Percentiles rank a stretch among this genome's conserved stretches.
phyloP scores from a whole-genome alignment of 2,329 filamentous ascomycete genomes.

The Xylariaceae sp. region DNA sequence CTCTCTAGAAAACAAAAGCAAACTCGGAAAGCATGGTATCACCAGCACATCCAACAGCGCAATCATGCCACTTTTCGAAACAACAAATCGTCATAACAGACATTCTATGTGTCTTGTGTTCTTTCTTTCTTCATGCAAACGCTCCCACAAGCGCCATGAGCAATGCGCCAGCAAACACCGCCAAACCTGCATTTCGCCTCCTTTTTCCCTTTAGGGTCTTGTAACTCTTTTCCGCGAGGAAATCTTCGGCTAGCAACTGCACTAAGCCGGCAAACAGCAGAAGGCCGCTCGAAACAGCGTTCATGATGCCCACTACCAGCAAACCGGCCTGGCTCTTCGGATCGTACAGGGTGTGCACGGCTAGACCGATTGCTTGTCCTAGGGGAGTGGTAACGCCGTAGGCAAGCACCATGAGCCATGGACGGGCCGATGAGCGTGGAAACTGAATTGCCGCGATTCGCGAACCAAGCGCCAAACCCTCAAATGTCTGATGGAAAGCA shows the following conservation, averaged over 20 bases:
- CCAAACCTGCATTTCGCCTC: slow-evolving; percentile 56
- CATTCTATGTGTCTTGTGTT: neutral
- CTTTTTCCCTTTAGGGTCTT: slow-evolving; percentile 56
- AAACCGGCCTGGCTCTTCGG: slow-evolving; percentile 70
- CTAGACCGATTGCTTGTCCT: slow-evolving; percentile 75
- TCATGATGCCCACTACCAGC: slow-evolving; percentile 81
- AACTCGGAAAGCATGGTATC: too few relatives aligned
- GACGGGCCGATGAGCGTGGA: slow-evolving; percentile 63
- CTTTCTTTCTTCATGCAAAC: slow-evolving; percentile 50
- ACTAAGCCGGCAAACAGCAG: slow-evolving; percentile 78
- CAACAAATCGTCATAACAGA: neutral
- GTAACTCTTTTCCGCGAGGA: slow-evolving; percentile 71
- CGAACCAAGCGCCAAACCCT: slow-evolving; percentile 78
- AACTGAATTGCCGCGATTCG: slow-evolving; percentile 83
- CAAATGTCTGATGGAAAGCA: slow-evolving; percentile 81
- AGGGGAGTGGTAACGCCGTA: slow-evolving; percentile 75
- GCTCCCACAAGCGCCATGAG: slow-evolving; percentile 69
- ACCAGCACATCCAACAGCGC: too few relatives aligned
- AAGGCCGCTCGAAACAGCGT: slow-evolving; percentile 75
- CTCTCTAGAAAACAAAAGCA: too few relatives aligned
- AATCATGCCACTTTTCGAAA: too few relatives aligned
- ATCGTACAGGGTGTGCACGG: slow-evolving; percentile 74
- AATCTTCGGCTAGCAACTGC: slow-evolving; percentile 80
- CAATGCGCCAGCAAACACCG: slow-evolving; percentile 58
- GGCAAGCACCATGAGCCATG: slow-evolving; percentile 76